Base-by-base conservation (phyloP, 352 stramenopile genomes). In the Phytophthora macrochlamydospora region DNA sequence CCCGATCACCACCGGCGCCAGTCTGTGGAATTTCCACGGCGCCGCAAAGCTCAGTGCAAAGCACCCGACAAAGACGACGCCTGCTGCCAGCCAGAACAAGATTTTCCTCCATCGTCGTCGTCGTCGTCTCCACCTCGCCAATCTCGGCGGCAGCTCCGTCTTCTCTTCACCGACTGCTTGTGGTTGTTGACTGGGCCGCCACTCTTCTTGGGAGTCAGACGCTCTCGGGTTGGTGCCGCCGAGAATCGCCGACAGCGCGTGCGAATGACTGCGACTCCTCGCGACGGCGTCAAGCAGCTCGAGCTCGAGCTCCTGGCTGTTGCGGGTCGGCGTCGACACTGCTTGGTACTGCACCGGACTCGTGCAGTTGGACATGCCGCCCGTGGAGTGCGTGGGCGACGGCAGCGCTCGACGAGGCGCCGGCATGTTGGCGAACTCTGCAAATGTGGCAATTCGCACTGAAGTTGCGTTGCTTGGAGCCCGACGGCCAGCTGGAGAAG, bases 31-130 rank as follows among this genome's bases (percentile, higher is more conserved):
- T 1, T 73, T 57, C 12, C 46, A 40, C 1, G 83, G 79, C 4
- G 81, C 59, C n/a, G 71, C 58, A 40, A 87, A 89, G 48, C 59
- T 75, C 12, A 88, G 54, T 12, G 63, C 69, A 56, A 87, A 90
- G 46, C 69, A 77, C 7, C 67, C 72, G 1, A 73, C 28, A 28
- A 85, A 82, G 7, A 85, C 38, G 30, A 56, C 53, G 2, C 70
- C 29, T 0, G 75, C 71, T 1, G 49, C 59, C 0, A 57, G 28
- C 76, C 79, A 90, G 35, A 88, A 76, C 9, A 67, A 14, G 5
- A 61, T 13, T 32, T 54, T 53, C 14, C 42, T 62, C 63, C 72
- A 75, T 28, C 51, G 59, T 5, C 70, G 59, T 24, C 59, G 53
- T 18, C 64, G 61, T 28, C 62, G 58, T 31, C 65, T 61, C 72